A percentile compares a stretch with the other conserved stretches of the same genome.
Evolutionary conservation across 2,329 filamentous ascomycete genomes (phyloP).

Genomic region (Emericellopsis atlantica): DNA sequence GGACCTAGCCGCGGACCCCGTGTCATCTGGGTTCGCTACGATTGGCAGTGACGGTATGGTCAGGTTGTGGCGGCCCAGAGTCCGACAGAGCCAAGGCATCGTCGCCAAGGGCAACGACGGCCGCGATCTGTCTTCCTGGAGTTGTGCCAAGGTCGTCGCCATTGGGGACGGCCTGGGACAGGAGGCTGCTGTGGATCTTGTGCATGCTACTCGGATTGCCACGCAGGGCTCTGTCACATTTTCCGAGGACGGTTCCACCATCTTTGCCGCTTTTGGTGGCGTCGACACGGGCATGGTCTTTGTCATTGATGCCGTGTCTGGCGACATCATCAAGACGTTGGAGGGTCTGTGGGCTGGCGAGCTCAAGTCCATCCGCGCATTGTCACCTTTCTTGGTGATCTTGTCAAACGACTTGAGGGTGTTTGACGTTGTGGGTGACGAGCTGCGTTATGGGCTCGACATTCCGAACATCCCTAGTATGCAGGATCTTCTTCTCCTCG

Average conservation of each 20-base stretch:
- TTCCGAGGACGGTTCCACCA: slow-evolving; percentile 71
- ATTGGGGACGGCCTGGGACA: slow-evolving; percentile 38
- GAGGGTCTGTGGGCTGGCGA: slow-evolving; percentile 54
- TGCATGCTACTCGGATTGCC: background rate
- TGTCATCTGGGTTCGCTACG: slow-evolving; percentile 63
- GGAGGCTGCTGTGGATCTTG: slow-evolving; percentile 15
- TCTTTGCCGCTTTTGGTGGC: slow-evolving; percentile 55
- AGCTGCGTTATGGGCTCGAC: slow-evolving; percentile 53
- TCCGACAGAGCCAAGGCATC: slow-evolving; percentile 55
- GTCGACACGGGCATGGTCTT: slow-evolving; percentile 51
- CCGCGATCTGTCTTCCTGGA: slow-evolving; percentile 60
- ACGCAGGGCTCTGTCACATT: slow-evolving; percentile 57
- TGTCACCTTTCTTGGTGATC: slow-evolving; percentile 63
- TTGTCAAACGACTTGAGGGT: slow-evolving; percentile 63
- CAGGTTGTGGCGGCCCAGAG: slow-evolving; percentile 69
- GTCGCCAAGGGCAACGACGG: slow-evolving; percentile 45
- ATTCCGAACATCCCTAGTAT: slow-evolving; percentile 30
- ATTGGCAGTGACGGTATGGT: slow-evolving; percentile 70
- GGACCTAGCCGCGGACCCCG: slow-evolving; percentile 60
- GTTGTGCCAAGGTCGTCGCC: slow-evolving; percentile 46
- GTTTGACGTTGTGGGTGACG: slow-evolving; percentile 74
- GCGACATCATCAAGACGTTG: slow-evolving; percentile 52
- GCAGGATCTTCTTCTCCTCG: slow-evolving; percentile 47
- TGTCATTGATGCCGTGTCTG: slow-evolving; percentile 61
- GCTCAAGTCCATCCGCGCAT: slow-evolving; percentile 55